Evolutionary conservation across 331 rosid genomes (phyloP).

Genomic region (Malus hybrid): DNA sequence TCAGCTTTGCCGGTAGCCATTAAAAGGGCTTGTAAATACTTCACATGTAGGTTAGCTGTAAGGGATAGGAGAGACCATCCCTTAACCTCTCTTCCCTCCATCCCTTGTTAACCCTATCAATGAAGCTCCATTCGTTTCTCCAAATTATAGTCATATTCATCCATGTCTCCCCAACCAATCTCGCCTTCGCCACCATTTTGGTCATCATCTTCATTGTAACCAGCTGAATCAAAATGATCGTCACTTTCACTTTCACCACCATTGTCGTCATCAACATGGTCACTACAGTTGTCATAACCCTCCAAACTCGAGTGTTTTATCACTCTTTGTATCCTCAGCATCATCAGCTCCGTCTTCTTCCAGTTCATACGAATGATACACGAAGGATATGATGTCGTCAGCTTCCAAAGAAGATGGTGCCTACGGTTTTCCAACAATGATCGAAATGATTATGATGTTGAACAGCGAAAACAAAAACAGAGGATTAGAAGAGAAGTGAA

Average conservation of each 20-base stretch:
- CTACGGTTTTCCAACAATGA: slow-evolving; percentile 11
- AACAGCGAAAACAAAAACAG: slow-evolving; percentile 23
- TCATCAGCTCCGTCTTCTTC: not conserved
- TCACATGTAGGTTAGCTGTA: not conserved
- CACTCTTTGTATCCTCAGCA: not conserved
- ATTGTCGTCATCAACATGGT: not conserved
- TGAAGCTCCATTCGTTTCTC: slow-evolving; percentile 32
- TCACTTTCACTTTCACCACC: slow-evolving; percentile 1
- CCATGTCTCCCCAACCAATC: slow-evolving; percentile 5
- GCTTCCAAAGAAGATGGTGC: slow-evolving; percentile 7
- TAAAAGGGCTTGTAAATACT: not conserved
- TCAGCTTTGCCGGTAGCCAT: too few species aligned
- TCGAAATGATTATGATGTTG: slow-evolving; percentile 22
- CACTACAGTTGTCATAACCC: not conserved
- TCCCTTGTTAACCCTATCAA: slow-evolving; percentile 29
- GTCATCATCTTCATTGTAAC: not conserved
- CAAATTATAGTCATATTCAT: slow-evolving; percentile 21
- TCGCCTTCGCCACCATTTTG: slow-evolving; percentile 3
- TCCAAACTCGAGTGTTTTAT: not conserved
- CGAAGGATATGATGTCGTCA: not conserved
- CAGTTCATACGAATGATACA: not conserved
- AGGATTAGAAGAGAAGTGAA: not conserved
- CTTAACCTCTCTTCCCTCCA: slow-evolving; percentile 26
- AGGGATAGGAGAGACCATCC: not conserved
- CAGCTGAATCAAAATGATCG: not conserved